Base-by-base conservation (phyloP, 805 yeast genomes). In the Spathaspora girioi region DNA sequence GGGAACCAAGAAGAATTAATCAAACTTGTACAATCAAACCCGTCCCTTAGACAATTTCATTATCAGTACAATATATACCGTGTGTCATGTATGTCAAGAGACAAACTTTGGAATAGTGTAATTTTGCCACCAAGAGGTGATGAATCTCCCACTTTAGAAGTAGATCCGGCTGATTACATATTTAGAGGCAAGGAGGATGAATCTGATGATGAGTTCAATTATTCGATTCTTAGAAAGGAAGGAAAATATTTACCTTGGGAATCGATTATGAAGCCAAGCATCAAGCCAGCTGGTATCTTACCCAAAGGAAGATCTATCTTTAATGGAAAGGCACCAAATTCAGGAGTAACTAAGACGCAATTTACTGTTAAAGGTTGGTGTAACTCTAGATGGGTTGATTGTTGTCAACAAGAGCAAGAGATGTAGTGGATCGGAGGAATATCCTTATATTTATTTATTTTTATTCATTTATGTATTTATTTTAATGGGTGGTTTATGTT, bases 321-420 rank as follows among this genome's bases (percentile, higher is more conserved):
- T 14, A 69, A 73, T 54, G 73, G 72, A 2, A 51, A 58, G 43
- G 67, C 72, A 7, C 76, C 78, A 5, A 68, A 62, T 41, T 65
- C 71, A 11, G 77, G 76, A 3, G 63, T 67, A 14, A 64, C 76
- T n/a, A 64, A 59, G 48, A 56, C 68, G 35, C 83, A 79, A 56
- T 79, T 71, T 55, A 78, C 82, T 12, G 78, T 75, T 15, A 77
- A 74, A 55, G 81, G 81, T 6, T 79, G 82, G 81, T 67, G 70
- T 51, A 73, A 78, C 55, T 60, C 70, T 48, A 58, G 80, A 48
- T 79, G 82, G 82, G 47, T 71, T 18, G 51, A 48, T 47, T 38
- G 31, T 38, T 50, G 48, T 20, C 11, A 45, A 27, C 11, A 20
- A 11, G 41, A 45, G 7, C 15, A 40, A 11, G 11, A 11, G 14